These are phyloP conservation scores for Ganoderma lingzhi DNA, from an alignment of 1,284 basidiomycete species.

Conservation along the genomic window DNA sequence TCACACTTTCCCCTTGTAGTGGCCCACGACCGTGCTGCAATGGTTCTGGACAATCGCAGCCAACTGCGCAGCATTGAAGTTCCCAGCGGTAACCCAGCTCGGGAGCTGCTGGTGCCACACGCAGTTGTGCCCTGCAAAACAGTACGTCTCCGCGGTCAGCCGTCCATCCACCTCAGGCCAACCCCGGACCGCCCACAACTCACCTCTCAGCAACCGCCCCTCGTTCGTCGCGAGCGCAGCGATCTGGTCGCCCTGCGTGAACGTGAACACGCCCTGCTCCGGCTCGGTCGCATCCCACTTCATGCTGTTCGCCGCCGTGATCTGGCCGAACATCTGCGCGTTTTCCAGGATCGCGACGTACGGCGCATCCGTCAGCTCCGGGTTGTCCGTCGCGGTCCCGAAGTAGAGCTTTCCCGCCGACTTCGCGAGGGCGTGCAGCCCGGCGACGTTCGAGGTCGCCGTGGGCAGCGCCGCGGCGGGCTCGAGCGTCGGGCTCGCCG, in stretches of 20 bases:
- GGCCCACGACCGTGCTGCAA: constrained; percentile 54
- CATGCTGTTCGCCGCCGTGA: constrained; percentile 64
- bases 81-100: constrained; percentile 55
- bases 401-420: constrained; percentile 64
- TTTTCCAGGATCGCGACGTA: constrained; percentile 54
- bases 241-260: constrained; percentile 53
- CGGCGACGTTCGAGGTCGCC: constrained; percentile 38
- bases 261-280: constrained; percentile 55
- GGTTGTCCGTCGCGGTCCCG: constrained; percentile 68
- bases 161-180: neutral
- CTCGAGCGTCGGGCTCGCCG: constrained; percentile 27
- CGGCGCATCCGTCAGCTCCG: constrained; percentile 54
- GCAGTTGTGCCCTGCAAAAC: constrained; percentile 50
- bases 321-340: constrained; percentile 54
- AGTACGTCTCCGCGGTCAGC: neutral
- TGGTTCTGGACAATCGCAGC: constrained; percentile 55
- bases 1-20: constrained; percentile 60
- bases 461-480: constrained; percentile 28
- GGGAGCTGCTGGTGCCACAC: constrained; percentile 67
- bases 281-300: constrained; percentile 69
- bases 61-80: constrained; percentile 52
- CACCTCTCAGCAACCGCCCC: constrained; percentile 45
- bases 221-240: constrained; percentile 55
- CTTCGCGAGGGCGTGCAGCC: constrained; percentile 51
- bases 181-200: neutral